A percentile compares a stretch with the other conserved stretches of the same genome.
These are phyloP conservation scores for Kwoniella newhampshirensis DNA, from an alignment of 768 basidiomycete genomes.

Conservation along the genomic window DNA sequence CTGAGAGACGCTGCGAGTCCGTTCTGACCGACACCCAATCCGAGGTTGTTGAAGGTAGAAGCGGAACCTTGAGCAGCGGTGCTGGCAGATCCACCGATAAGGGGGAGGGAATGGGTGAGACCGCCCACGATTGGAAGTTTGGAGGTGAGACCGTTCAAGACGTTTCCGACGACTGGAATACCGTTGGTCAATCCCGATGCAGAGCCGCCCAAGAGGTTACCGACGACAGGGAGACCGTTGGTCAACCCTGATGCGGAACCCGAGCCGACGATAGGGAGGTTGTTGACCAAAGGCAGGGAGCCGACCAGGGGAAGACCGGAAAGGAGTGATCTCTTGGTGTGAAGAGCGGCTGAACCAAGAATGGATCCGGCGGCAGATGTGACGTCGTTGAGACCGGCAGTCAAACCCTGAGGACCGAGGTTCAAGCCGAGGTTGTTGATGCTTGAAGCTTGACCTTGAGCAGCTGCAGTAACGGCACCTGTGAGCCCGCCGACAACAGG, in stretches of 20 bases:
- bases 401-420: slow-evolving; percentile 9
- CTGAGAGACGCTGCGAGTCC: slow-evolving; percentile 10
- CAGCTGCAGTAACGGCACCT: slow-evolving; percentile 1
- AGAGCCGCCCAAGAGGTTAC: slow-evolving; percentile 7
- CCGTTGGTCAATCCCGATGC: slow-evolving; percentile 3
- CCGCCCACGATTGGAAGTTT: slow-evolving; percentile 12
- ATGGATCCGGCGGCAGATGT: slow-evolving; percentile 14
- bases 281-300: slow-evolving; percentile 7
- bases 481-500: slow-evolving; percentile 2
- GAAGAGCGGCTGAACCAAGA: slow-evolving; percentile 9
- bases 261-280: slow-evolving; percentile 2
- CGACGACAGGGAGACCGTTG: slow-evolving; percentile 13
- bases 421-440: slow-evolving; percentile 9
- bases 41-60: slow-evolving; percentile 6
- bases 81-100: slow-evolving; percentile 1
- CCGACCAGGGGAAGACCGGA: slow-evolving; percentile 1
- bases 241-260: not conserved
- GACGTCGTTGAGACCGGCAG: slow-evolving; percentile 12
- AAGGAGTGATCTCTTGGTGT: not conserved
- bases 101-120: too few relatives aligned
- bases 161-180: slow-evolving; percentile 1
- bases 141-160: slow-evolving; percentile 12
- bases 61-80: slow-evolving; percentile 5
- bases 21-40: slow-evolving; percentile 4
- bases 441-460: slow-evolving; percentile 5